phyloP scores from a whole-genome alignment of 2,329 filamentous ascomycete genomes.

The Ophiocordyceps robertsii region DNA sequence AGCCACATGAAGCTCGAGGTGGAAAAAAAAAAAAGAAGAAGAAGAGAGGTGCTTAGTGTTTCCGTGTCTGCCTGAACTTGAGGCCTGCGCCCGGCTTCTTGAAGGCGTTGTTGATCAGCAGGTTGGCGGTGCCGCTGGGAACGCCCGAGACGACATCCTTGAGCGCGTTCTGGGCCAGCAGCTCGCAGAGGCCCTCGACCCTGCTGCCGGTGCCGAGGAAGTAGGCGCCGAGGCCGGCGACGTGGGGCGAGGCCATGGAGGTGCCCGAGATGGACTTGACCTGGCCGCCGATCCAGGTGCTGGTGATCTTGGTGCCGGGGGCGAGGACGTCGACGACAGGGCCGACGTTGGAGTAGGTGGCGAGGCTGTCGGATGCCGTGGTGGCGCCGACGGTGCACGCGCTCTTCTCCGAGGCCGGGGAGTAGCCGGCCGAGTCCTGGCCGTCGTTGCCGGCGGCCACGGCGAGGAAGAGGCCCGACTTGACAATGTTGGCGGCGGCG shows the following conservation, averaged over 20 bases:
- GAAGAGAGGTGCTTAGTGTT: too few relatives aligned
- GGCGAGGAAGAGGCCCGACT: slow-evolving; percentile 33
- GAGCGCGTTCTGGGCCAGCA: slow-evolving; percentile 28
- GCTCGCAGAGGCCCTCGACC: slow-evolving; percentile 31
- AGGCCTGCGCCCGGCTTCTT: neutral
- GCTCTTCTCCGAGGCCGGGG: slow-evolving; percentile 27
- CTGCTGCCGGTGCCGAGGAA: slow-evolving; percentile 26
- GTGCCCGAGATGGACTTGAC: slow-evolving; percentile 27
- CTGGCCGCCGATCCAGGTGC: slow-evolving; percentile 27
- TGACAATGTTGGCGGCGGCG: slow-evolving; percentile 28
- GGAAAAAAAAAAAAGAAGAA: too few relatives aligned
- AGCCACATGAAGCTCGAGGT: neutral
- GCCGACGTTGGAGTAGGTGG: slow-evolving; percentile 38
- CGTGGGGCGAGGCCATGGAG: slow-evolving; percentile 26
- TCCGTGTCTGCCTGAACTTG: too few relatives aligned
- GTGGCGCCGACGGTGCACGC: slow-evolving; percentile 39
- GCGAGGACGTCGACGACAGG: slow-evolving; percentile 32
- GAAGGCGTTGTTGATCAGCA: slow-evolving; percentile 40
- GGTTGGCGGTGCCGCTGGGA: slow-evolving; percentile 32
- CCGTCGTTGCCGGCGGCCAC: slow-evolving; percentile 41
- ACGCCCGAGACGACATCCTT: slow-evolving; percentile 26
- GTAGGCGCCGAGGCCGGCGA: slow-evolving; percentile 27
- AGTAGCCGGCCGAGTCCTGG: slow-evolving; percentile 27
- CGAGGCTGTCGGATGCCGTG: slow-evolving; percentile 18
- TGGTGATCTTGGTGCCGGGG: slow-evolving; percentile 30